Base-by-base conservation (phyloP, 1,139 yeast species). In the Groenewaldozyma sp. region DNA sequence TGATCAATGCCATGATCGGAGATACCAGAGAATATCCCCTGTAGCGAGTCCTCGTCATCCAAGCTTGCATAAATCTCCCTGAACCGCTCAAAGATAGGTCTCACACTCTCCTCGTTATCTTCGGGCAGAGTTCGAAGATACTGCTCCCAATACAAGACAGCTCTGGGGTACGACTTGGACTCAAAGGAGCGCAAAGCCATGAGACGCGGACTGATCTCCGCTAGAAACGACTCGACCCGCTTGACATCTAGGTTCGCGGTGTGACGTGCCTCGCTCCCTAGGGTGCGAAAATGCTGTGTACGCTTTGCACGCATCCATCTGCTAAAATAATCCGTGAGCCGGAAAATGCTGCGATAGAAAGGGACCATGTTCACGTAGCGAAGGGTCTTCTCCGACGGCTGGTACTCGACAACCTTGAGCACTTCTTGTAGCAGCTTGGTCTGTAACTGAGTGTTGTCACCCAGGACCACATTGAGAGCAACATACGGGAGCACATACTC, bases 41-140 rank as follows among this genome's bases (percentile, higher is more conserved):
- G 91, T 34, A 93, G 68, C 0, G 95, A 79, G 63, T 93, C 99
- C 34, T 81, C 73, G 56, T 93, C 98, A 53, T 87, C 88, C 41
- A 91, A 76, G 44, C 74, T 82, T 3, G 94, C 82, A 58, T 91
- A 93, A 68, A 88, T 82, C 22, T 73, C 73, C 53, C 86, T 88
- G 24, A 93, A 50, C 18, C 53, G 54, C 7, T 55, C 28, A 28
- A 50, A 35, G 54, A 3, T 63, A 62, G 19, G 62, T 54, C 48
- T 11, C 45, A 5, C 6, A 9, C 14, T 18, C 13, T 24, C 21
- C 5, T 13, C 41, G 16, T 43, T 47, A 16, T 39, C 34, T 13
- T 36, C 34, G 26, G 62, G 56, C 14, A 67, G 63, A 10, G 65
- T 64, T 34, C 87, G 64, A 45, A 72, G 74, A 39, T 82, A 75